Evolutionary conservation across 768 basidiomycete species (phyloP), one percentile per base, ranked within the genome.

Genomic region (Albatrellus ellisii): DNA sequence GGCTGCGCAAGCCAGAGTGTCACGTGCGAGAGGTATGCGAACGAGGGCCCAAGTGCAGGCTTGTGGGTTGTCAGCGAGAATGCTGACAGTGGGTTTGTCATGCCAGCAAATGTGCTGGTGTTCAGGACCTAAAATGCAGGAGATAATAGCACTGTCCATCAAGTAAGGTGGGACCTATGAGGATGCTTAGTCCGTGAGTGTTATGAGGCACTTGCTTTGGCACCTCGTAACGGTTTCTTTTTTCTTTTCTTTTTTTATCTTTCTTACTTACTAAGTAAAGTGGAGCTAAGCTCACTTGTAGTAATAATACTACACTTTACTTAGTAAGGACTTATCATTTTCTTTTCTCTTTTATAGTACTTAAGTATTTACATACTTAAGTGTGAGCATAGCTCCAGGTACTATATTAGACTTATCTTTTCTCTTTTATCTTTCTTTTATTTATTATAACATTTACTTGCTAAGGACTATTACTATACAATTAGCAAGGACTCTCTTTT

Each of bases 11-110:
- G 62, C 83, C 83, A 87, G n/a, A 88, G 49, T 0, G 79, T 81
- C 12, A 72, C 74, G 51, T 87, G 85, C 2, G 75, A 72, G 56
- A 84, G 59, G 56, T 73, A 81, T 6, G 77, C 64, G 46, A 87
- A 88, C 1, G 82, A 78, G 1, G 83, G 76, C 0, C 84, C 85
- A 11, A 88, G 63, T 1, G 81, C 79, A 4, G 83, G 82, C 52
- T 81, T 85, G 43, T 72, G 64, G 6, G 56, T 60, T 1, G 59
- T 61, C 4, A 56, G 58, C 39, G 60, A 42, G 26, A 65, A 66
- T 9, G 48, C 54, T 0, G 65, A 61, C 32, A 48, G 15, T 7
- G 61, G 56, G 42, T 67, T 61, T 43, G 48, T 44, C 48, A 61
- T 56, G 12, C 11, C 42, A 24, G 58, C 26, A n/a, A 44, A 42